phyloP scores from a whole-genome alignment of 352 stramenopile species.

The Phytophthora foliorum region DNA sequence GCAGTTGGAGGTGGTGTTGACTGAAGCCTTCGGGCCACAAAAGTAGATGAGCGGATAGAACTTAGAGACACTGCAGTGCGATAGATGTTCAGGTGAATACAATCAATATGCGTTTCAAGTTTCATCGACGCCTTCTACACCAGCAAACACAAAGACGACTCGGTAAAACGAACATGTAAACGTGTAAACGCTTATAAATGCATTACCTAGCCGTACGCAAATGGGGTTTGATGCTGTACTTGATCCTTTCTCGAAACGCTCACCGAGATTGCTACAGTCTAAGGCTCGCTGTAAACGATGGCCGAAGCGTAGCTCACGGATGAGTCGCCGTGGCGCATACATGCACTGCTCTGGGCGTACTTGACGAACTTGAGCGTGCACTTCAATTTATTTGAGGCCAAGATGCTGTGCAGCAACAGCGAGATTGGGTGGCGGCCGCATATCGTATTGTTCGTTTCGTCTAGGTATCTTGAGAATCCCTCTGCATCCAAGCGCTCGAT shows the following conservation, averaged over 20 bases:
- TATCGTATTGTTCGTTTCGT: constrained; percentile 97
- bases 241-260: constrained; percentile 7
- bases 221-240: constrained; percentile 3
- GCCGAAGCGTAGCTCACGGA: constrained; percentile 97
- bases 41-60: constrained; percentile 22
- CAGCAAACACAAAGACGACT: not conserved
- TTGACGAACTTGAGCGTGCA: constrained; percentile 93
- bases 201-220: constrained; percentile 23
- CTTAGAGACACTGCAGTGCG: not conserved
- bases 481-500: constrained; percentile 93
- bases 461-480: constrained; percentile 96
- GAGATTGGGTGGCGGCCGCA: constrained; percentile 97
- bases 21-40: constrained; percentile 61
- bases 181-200: constrained; percentile 1
- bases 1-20: constrained; percentile 74
- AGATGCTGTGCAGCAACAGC: constrained; percentile 74
- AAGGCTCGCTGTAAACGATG: constrained; percentile 81
- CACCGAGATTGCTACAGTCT: constrained; percentile 11
- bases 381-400: constrained; percentile 61
- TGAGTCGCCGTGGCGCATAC: constrained; percentile 86
- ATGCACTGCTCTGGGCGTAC: constrained; percentile 94
- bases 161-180: not conserved
- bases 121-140: not conserved
- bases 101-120: constrained; percentile 8
- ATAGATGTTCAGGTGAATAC: constrained; percentile 10